Evolutionary conservation across 371 early-diverging fungal genomes (phyloP), one percentile per base, ranked within the genome.

Genomic region (Mortierella polycephala): DNA sequence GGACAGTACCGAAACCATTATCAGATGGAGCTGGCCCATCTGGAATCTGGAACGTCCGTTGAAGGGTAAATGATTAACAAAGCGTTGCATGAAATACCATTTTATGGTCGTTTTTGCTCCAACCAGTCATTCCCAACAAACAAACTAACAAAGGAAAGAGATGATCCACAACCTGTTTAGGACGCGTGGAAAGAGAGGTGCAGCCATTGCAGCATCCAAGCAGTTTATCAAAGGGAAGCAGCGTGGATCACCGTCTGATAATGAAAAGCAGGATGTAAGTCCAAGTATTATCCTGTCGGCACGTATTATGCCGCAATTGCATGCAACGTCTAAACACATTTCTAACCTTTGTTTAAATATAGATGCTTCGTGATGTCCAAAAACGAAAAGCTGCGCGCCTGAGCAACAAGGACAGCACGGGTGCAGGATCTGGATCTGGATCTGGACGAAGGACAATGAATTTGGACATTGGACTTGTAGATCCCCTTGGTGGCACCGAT

Each of bases 181-280:
- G 40, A 82, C 83, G 11, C 81, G 86, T 70, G 88, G 87, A 7
- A 89, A 87, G 45, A 81, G 89, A 40, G 87, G 88, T 8, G 89
- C 89, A 2, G 89, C 89, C 2, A 83, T 89, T 11, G 77, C 79
- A 12, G 89, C 89, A 0, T 73, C 83, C 40, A 84, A 83, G 61
- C 87, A 87, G 16, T 77, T 74, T 23, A 81, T 81, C n/a, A 82
- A 81, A 50, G 84, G 83, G 23, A 85, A 83, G 61, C 62, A 62
- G 23, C 62, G 76, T 7, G 58, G 56, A 2, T 84, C 88, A 12
- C 68, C 80, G 2, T 71, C 83, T 20, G 86, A 88, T 62, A 83
- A 85, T 45, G 75, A 83, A 12, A 70, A 86, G 42, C 84, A 81
- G 41, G 81, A 54, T 47, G 81, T 89, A 69, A 73, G 82, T 81